Evolutionary conservation across 1,139 yeast species (phyloP), one percentile per base, ranked within the genome.

Genomic region (Candida sanyaensis): DNA sequence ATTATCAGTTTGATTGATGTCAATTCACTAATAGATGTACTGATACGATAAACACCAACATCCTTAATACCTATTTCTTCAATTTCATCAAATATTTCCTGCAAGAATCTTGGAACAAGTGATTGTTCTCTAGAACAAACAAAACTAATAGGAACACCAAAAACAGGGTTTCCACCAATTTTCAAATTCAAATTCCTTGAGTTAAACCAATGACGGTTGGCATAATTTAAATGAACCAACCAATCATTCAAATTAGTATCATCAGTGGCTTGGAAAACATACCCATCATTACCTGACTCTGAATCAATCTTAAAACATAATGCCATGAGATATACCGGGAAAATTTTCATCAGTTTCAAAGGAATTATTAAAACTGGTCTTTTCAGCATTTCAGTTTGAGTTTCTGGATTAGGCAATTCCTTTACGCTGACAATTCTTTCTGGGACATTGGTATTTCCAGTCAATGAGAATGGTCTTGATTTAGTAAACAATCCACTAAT

Each of bases 1-100:
- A 93, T 88, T 36, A 84, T 84, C 9, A 75, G 71, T 62, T 86
- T 89, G 52, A 91, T 75, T 26, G 82, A 78, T 51, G 79, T 82
- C 52, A 93, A 83, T 47, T 90, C 89, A 42, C 89, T 88, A 41
- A 90, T 71, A 0, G 97, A 89, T 0, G 97, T 95, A 50, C 96
- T 89, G 52, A 92, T 88, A 64, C 99, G 83, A 65, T 93, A 93
- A 21, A 93, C 74, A 23, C 99, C 99, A 50, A 90, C 89, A 62
- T 92, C 98, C 53, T 88, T 89, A 33, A 93, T 65, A 0, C 98
- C 97, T 47, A 92, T 82, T 28, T 74, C 68, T 62, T 93, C 98
- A 53, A 93, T 85, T 57, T 86, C 96, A 41, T 75, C 75, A 56
- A 91, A 76, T 29, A 93, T 69, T 46, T 77, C 74, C 31, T 78